Evolutionary conservation across 202 grass and related monocot species (phyloP).

Genomic region (Dendrocalamus latiflorus): DNA sequence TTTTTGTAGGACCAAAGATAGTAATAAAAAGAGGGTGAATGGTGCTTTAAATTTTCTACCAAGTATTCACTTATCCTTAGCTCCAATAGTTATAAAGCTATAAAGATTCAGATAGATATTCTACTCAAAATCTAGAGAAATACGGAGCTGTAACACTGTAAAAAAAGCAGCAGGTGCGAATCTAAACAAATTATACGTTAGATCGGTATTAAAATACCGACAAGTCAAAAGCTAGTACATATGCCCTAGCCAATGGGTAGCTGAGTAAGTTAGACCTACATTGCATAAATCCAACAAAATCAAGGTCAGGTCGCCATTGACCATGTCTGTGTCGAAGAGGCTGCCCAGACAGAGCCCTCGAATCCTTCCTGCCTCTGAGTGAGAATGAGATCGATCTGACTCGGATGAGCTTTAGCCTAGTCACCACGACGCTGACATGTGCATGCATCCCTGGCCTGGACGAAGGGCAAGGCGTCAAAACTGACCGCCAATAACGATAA

Average conservation of each 20-base stretch:
- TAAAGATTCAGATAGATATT: too few relatives aligned
- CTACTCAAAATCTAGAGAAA: too few relatives aligned
- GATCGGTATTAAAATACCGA: too few relatives aligned
- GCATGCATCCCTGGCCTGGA: not conserved
- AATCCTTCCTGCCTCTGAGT: not conserved
- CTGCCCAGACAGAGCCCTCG: not conserved
- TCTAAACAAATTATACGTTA: too few relatives aligned
- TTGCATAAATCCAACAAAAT: not conserved
- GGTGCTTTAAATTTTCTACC: too few relatives aligned
- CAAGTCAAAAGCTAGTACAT: not conserved
- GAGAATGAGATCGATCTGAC: not conserved
- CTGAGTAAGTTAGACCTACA: not conserved
- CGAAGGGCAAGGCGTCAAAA: not conserved
- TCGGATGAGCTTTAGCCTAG: not conserved
- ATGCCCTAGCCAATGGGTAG: not conserved
- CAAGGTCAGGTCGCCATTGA: constrained; percentile 6
- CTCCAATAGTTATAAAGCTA: too few relatives aligned
- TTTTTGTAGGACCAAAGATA: too few relatives aligned
- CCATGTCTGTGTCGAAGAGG: not conserved
- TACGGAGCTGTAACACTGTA: too few relatives aligned
- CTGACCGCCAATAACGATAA: not conserved
- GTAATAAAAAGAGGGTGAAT: too few relatives aligned
- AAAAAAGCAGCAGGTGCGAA: too few relatives aligned
- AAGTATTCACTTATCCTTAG: too few relatives aligned
- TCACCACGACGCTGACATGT: constrained; percentile 27